Percentiles rank a stretch among this genome's conserved stretches.
phyloP scores from a whole-genome alignment of 257 asterid genomes.

The Nicotiana tomentosiformis region DNA sequence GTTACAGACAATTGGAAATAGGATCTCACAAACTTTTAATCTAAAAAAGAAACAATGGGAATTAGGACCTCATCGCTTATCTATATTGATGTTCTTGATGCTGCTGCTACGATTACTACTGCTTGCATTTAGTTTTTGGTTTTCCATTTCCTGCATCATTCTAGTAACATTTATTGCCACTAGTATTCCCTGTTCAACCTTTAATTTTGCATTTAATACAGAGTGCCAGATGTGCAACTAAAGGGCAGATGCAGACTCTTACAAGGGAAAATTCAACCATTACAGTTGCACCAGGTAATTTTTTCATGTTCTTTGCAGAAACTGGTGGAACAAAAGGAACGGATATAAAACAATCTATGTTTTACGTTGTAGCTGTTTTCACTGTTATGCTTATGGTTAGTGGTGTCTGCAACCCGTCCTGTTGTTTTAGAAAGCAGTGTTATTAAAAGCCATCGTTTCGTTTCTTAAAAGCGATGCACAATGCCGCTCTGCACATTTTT shows the following conservation, averaged over 20 bases:
- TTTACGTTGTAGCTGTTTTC: not conserved
- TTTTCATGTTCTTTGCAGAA: not conserved
- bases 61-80: not conserved
- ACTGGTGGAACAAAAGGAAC: not conserved
- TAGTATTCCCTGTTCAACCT: not conserved
- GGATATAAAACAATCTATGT: no score
- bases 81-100: not conserved
- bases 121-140: not conserved
- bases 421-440: not conserved
- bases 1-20: not conserved
- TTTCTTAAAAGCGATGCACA: not conserved
- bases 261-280: slow-evolving; percentile 73
- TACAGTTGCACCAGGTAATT: slow-evolving; percentile 76
- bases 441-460: not conserved
- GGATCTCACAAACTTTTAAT: no score
- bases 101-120: not conserved
- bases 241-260: slow-evolving; percentile 76
- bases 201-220: slow-evolving; percentile 16
- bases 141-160: not conserved
- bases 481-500: no score
- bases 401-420: not conserved
- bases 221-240: slow-evolving; percentile 63
- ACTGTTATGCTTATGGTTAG: not conserved
- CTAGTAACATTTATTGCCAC: not conserved
- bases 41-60: not conserved